Evolutionary conservation across 2,329 filamentous ascomycete species (phyloP).

Genomic region (Clonostachys byssicola): DNA sequence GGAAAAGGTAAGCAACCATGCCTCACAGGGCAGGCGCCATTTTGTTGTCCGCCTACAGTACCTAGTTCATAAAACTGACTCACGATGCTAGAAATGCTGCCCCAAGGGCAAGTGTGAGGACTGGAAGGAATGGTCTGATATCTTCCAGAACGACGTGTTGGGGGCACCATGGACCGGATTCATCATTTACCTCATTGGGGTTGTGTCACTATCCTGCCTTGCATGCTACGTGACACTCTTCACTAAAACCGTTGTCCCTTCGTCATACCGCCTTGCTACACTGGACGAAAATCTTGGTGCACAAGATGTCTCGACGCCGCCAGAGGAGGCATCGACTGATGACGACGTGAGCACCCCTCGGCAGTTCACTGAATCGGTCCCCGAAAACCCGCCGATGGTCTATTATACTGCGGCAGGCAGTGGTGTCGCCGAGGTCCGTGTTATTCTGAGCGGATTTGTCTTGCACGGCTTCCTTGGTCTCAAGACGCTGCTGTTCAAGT

Average conservation of each 20-base stretch:
- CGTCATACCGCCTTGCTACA: slow-evolving; percentile 79
- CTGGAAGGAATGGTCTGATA: slow-evolving; percentile 52
- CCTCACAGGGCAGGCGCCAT: no score
- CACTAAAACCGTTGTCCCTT: slow-evolving; percentile 93
- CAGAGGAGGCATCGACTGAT: slow-evolving; percentile 29
- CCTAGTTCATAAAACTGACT: no score
- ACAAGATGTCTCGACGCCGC: slow-evolving; percentile 29
- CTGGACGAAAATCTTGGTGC: slow-evolving; percentile 91
- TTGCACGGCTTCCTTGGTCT: slow-evolving; percentile 91
- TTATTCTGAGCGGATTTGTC: slow-evolving; percentile 97
- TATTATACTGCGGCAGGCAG: slow-evolving; percentile 96
- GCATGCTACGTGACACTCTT: slow-evolving; percentile 79
- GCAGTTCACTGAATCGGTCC: slow-evolving; percentile 28
- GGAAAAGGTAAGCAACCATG: slow-evolving; percentile 50
- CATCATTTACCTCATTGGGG: slow-evolving; percentile 67
- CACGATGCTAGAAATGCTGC: slow-evolving; percentile 39
- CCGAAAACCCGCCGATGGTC: slow-evolving; percentile 64
- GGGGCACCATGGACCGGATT: slow-evolving; percentile 68
- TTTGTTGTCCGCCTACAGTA: no score
- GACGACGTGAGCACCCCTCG: slow-evolving; percentile 36
- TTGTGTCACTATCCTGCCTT: slow-evolving; percentile 63
- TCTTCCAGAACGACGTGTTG: slow-evolving; percentile 36
- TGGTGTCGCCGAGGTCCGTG: slow-evolving; percentile 94
- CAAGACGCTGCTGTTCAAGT: slow-evolving; percentile 83
- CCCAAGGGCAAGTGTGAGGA: slow-evolving; percentile 49